Percentiles rank a stretch among this genome's conserved stretches.
phyloP scores from a whole-genome alignment of 2,329 filamentous ascomycete genomes.

The Cordyceps pruinosa region DNA sequence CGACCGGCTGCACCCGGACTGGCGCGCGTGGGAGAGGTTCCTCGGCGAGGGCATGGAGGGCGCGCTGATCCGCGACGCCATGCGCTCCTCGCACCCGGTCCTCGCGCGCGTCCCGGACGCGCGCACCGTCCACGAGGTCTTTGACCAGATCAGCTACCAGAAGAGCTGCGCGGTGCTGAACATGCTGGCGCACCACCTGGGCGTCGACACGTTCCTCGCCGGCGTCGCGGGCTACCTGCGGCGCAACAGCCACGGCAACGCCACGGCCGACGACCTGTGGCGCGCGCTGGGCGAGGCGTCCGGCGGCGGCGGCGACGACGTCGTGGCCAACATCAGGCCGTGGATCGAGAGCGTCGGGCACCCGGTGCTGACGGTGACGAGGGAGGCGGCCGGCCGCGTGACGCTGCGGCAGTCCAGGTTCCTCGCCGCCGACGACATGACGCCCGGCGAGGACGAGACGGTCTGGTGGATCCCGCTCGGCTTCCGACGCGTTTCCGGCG shows the following conservation, averaged over 20 bases:
- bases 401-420: slow-evolving; percentile 92
- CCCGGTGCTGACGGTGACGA: slow-evolving; percentile 79
- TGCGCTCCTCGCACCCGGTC: slow-evolving; percentile 91
- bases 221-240: slow-evolving; percentile 86
- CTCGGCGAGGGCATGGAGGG: slow-evolving; percentile 88
- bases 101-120: slow-evolving; percentile 93
- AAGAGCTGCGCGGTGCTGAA: slow-evolving; percentile 93
- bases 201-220: slow-evolving; percentile 90
- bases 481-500: slow-evolving; percentile 76
- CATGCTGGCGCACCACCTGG: slow-evolving; percentile 94
- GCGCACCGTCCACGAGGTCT: slow-evolving; percentile 96
- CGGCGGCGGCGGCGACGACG: slow-evolving; percentile 86
- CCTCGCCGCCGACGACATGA: slow-evolving; percentile 83
- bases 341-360: slow-evolving; percentile 97
- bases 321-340: slow-evolving; percentile 86
- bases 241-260: slow-evolving; percentile 95
- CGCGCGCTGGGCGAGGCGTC: slow-evolving; percentile 81
- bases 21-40: slow-evolving; percentile 96
- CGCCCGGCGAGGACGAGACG: slow-evolving; percentile 83
- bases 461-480: slow-evolving; percentile 85
- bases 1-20: slow-evolving; percentile 92
- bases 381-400: slow-evolving; percentile 61
- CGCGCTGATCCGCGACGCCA: slow-evolving; percentile 78
- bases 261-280: slow-evolving; percentile 86
- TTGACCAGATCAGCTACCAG: slow-evolving; percentile 94